These are phyloP conservation scores for Botrytis sinoallii DNA, from an alignment of 2,329 filamentous ascomycete species.

Conservation along the genomic window DNA sequence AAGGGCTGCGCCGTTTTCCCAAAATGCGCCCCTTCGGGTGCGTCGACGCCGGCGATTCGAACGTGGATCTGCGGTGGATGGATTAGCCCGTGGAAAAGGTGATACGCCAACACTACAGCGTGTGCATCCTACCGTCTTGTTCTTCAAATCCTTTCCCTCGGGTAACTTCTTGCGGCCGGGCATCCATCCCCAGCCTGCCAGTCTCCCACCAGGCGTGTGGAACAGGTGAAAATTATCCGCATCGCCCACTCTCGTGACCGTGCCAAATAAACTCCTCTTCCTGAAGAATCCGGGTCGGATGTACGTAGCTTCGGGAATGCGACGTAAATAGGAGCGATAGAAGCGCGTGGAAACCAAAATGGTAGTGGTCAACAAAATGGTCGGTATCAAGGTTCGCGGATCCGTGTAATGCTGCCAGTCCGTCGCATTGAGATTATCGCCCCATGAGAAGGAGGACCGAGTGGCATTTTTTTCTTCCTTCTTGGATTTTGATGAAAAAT, in stretches of 20 bases:
- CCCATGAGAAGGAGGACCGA: slow-evolving; percentile 41
- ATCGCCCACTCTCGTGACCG: slow-evolving; percentile 91
- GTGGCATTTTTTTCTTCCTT: slow-evolving; percentile 34
- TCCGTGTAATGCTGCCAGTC: slow-evolving; percentile 55
- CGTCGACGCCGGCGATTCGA: slow-evolving; percentile 87
- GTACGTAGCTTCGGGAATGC: slow-evolving; percentile 74
- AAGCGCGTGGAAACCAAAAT: slow-evolving; percentile 54
- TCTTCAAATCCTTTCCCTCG: slow-evolving; percentile 63
- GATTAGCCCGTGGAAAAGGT: neutral
- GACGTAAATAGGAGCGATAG: slow-evolving; percentile 75
- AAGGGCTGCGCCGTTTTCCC: slow-evolving; percentile 84
- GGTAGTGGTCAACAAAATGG: slow-evolving; percentile 53
- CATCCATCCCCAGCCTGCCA: slow-evolving; percentile 91
- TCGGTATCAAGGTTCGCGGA: slow-evolving; percentile 52
- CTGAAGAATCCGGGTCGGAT: slow-evolving; percentile 75
- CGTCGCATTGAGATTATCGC: slow-evolving; percentile 45
- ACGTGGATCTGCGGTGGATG: slow-evolving; percentile 67
- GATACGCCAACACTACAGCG: neutral
- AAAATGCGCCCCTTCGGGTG: slow-evolving; percentile 90
- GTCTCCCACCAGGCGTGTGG: slow-evolving; percentile 86
- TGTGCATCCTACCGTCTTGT: slow-evolving; percentile 64
- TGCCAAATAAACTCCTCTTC: slow-evolving; percentile 73
- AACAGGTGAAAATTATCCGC: slow-evolving; percentile 94
- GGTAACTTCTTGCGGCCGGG: slow-evolving; percentile 65
- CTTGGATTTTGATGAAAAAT: slow-evolving; percentile 42